A percentile compares a stretch with the other conserved stretches of the same genome.
Evolutionary conservation across 768 basidiomycete genomes (phyloP).

Genomic region (Amanita thiersii): DNA sequence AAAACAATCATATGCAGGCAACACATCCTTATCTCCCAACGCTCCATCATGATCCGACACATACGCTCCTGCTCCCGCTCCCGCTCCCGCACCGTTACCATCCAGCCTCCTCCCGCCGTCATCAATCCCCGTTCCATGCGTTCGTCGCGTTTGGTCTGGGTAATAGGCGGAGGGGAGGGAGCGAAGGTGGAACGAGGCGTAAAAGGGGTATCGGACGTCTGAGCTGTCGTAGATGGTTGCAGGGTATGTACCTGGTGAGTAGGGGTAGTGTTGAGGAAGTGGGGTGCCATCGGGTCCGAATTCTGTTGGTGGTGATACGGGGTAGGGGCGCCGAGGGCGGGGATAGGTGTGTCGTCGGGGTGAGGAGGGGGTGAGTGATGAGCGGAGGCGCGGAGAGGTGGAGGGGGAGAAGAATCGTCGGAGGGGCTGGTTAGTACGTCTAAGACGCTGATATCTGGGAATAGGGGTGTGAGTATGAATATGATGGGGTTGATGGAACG

Average conservation of each 20-base stretch:
- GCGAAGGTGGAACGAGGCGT: constrained; percentile 1
- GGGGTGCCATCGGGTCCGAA: not conserved
- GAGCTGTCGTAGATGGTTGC: not conserved
- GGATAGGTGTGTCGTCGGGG: not conserved
- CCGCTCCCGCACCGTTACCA: constrained; percentile 18
- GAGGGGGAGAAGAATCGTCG: not conserved
- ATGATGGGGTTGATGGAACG: not conserved
- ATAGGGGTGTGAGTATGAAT: not conserved
- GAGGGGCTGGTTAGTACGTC: constrained; percentile 3
- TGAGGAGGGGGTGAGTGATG: not conserved
- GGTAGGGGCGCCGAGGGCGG: not conserved
- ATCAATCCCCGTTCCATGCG: constrained; percentile 29
- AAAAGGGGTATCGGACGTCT: constrained; percentile 10
- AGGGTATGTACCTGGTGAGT: not conserved
- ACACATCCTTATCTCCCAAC: constrained; percentile 31
- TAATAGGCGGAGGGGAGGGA: constrained; percentile 1
- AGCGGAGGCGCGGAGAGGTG: not conserved
- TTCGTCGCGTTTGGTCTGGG: constrained; percentile 15
- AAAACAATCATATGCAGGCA: constrained; percentile 36
- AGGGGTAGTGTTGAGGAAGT: not conserved
- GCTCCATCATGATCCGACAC: constrained; percentile 12
- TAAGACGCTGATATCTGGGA: not conserved
- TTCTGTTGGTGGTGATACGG: not conserved
- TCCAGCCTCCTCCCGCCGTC: constrained; percentile 22
- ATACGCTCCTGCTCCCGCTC: no score